phyloP scores from a whole-genome alignment of 2,329 filamentous ascomycete species.

The Fusarium equiseti region DNA sequence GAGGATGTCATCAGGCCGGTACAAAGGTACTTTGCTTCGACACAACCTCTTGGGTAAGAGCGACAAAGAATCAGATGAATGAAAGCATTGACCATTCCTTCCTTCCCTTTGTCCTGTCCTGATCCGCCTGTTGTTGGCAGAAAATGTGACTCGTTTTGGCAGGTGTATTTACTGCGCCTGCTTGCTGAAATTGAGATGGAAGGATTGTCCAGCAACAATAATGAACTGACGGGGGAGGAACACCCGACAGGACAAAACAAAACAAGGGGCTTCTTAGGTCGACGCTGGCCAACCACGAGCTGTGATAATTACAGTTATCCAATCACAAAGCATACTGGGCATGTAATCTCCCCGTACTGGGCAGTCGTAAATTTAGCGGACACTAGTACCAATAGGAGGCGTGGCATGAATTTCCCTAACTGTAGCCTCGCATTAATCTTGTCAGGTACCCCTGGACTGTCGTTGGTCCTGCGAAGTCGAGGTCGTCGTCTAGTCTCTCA shows the following conservation, averaged over 20 bases:
- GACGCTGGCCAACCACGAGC: slow-evolving; percentile 16
- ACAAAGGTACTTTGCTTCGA: neutral
- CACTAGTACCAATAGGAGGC: slow-evolving; percentile 13
- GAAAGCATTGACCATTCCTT: slow-evolving; percentile 7
- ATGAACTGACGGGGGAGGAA: slow-evolving; percentile 9
- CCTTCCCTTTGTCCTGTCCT: neutral
- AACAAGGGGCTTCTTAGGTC: slow-evolving; percentile 15
- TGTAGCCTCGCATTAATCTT: slow-evolving; percentile 1
- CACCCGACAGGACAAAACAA: slow-evolving; percentile 19
- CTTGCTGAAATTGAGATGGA: slow-evolving; percentile 8
- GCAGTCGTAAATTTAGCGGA: slow-evolving; percentile 11
- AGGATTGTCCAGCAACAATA: slow-evolving; percentile 17
- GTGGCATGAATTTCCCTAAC: slow-evolving; percentile 5
- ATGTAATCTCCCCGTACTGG: slow-evolving; percentile 36
- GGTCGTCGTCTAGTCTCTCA: neutral
- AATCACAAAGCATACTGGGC: slow-evolving; percentile 1
- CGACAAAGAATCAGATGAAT: neutral
- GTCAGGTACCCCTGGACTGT: slow-evolving; percentile 28
- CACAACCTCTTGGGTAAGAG: neutral
- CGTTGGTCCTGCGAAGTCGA: slow-evolving; percentile 14
- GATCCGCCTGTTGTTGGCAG: neutral
- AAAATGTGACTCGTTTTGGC: slow-evolving; percentile 31
- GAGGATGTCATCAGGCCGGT: neutral
- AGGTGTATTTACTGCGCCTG: slow-evolving; percentile 21
- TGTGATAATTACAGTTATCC: slow-evolving; percentile 10